Evolutionary conservation across 225 moss, liverwort and hornwort species (phyloP).

Genomic region (Antitrichia curtipendula): DNA sequence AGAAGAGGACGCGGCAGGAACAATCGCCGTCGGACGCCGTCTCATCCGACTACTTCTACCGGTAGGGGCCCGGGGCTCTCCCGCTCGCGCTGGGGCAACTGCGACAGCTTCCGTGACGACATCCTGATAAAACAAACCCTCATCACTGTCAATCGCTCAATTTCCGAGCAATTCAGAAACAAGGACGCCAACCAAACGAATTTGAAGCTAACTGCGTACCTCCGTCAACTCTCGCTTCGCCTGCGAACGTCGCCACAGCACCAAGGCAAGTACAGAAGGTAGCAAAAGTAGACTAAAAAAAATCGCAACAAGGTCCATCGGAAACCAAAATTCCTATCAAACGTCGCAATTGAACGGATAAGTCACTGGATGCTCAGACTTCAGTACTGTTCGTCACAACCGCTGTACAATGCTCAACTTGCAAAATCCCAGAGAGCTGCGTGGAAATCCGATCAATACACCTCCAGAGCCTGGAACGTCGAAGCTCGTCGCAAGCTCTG

Average conservation of each 20-base stretch:
- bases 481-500: neutral
- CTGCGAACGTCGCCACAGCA: conserved; percentile 32
- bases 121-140: neutral
- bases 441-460: neutral
- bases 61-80: conserved; percentile 1
- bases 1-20: conserved; percentile 29
- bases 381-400: neutral
- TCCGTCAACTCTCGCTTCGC: neutral
- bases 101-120: neutral
- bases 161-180: neutral
- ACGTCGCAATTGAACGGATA: neutral
- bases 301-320: conserved; percentile 28
- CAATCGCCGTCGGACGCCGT: conserved; percentile 11
- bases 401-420: neutral
- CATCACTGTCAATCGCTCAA: neutral
- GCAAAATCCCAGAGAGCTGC: neutral
- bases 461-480: neutral
- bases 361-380: neutral
- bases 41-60: conserved; percentile 25
- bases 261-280: conserved; percentile 3
- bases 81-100: neutral
- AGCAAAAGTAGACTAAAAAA: conserved; percentile 15
- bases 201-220: neutral
- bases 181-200: neutral
- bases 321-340: neutral